These are phyloP conservation scores for Xanthoconium separans DNA, from an alignment of 1,284 basidiomycete species.

Conservation along the genomic window DNA sequence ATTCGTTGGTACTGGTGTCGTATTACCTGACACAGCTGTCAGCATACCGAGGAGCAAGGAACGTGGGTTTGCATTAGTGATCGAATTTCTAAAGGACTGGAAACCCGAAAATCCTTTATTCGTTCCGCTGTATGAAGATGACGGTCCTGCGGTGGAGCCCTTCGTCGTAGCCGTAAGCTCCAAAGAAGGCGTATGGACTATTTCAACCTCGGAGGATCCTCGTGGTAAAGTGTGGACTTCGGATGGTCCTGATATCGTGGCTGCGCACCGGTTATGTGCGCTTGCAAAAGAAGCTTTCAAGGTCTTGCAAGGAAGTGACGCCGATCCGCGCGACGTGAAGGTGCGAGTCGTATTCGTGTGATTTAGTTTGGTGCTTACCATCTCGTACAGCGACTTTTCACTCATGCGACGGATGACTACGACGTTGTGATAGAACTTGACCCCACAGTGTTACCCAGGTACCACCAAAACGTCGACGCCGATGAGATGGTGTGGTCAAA, in stretches of 20 bases:
- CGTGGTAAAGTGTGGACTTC: slow-evolving; percentile 77
- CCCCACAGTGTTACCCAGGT: slow-evolving; percentile 65
- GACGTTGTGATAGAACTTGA: slow-evolving; percentile 84
- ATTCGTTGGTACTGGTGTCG: slow-evolving; percentile 43
- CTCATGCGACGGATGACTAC: slow-evolving; percentile 83
- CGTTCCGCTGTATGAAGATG: slow-evolving; percentile 54
- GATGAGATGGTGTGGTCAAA: neutral
- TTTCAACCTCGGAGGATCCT: slow-evolving; percentile 80
- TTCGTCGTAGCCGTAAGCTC: slow-evolving; percentile 28
- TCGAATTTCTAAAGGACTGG: slow-evolving; percentile 83
- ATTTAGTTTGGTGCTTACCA: slow-evolving; percentile 1
- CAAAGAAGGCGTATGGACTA: slow-evolving; percentile 68
- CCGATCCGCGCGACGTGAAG: slow-evolving; percentile 45
- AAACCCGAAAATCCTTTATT: slow-evolving; percentile 71
- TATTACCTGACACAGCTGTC: slow-evolving; percentile 17
- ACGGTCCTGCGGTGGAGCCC: slow-evolving; percentile 26
- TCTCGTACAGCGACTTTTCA: slow-evolving; percentile 67
- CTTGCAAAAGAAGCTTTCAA: slow-evolving; percentile 74
- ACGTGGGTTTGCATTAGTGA: slow-evolving; percentile 78
- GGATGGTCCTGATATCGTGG: slow-evolving; percentile 60
- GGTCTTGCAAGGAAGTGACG: slow-evolving; percentile 22
- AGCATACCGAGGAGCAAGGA: slow-evolving; percentile 66
- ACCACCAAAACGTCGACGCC: slow-evolving; percentile 28
- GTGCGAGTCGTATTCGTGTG: slow-evolving; percentile 35
- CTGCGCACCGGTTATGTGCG: slow-evolving; percentile 67